Conservation (phyloP, 2,329 filamentous ascomycete genomes). For the Aspergillus ibericus region DNA sequence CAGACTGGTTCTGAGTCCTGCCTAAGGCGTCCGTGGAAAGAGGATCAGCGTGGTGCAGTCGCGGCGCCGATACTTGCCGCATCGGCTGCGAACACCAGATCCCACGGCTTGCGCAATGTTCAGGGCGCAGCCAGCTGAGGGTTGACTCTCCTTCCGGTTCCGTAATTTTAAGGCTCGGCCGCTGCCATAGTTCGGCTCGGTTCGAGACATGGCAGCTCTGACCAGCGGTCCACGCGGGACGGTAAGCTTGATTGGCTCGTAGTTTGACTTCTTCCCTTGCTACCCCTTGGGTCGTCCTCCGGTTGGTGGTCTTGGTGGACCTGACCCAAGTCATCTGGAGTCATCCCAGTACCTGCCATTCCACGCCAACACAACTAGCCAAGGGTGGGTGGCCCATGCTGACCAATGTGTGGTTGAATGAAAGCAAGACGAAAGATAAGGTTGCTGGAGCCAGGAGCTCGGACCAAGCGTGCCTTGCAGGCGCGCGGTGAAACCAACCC, state of each 20-base stretch:
- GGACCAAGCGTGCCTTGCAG: conserved; percentile 17
- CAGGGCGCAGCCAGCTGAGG: neutral
- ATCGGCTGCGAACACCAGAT: conserved; percentile 4
- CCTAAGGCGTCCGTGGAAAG: conserved; percentile 1
- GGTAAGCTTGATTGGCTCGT: conserved; percentile 6
- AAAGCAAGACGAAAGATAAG: conserved; percentile 12
- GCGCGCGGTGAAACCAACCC: conserved; percentile 4
- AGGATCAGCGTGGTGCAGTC: conserved; percentile 14
- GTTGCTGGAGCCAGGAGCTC: conserved; percentile 15
- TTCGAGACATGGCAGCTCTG: conserved; percentile 16
- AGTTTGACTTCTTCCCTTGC: neutral
- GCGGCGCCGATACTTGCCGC: conserved; percentile 7
- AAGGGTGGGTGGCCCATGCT: neutral
- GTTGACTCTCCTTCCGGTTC: neutral
- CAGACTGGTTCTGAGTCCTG: conserved; percentile 8
- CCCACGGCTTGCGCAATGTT: neutral
- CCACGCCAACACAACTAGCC: neutral
- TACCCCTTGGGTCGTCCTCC: neutral
- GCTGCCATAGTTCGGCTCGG: conserved; percentile 14
- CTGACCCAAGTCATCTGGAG: neutral
- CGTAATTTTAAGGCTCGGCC: conserved; percentile 7
- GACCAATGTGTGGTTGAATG: neutral
- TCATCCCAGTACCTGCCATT: neutral
- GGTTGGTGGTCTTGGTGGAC: neutral
- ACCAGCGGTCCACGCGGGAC: conserved; percentile 12